These are phyloP conservation scores for Zygotorulaspora chibaensis DNA, from an alignment of 805 yeast species.

Conservation along the genomic window DNA sequence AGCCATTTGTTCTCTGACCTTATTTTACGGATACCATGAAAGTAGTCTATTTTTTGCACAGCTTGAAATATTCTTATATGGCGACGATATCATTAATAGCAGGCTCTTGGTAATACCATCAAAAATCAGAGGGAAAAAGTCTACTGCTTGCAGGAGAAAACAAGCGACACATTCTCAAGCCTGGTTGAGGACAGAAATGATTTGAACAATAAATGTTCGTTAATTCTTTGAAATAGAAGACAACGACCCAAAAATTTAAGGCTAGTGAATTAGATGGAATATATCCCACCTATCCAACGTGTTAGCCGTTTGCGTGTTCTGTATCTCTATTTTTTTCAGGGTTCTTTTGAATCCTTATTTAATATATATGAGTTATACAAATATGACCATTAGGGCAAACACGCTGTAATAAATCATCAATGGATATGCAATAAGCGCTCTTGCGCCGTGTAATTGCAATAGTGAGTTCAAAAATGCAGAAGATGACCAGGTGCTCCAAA, in stretches of 20 bases:
- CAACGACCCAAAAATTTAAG: too few species aligned
- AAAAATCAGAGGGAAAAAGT: background rate
- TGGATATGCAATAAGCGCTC: constrained; percentile 91
- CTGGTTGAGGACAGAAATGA: too few species aligned
- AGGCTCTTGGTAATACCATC: too few species aligned
- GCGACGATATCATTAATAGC: too few species aligned
- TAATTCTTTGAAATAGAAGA: too few species aligned
- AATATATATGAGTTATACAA: constrained; percentile 40
- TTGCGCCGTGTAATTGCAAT: constrained; percentile 74
- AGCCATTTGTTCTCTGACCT: background rate
- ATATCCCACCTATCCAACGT: too few species aligned
- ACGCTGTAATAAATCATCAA: constrained; percentile 86
- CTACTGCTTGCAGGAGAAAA: background rate
- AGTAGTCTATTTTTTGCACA: too few species aligned
- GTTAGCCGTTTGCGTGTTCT: too few species aligned
- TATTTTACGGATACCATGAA: background rate
- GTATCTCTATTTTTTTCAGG: background rate
- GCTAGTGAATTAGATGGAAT: too few species aligned
- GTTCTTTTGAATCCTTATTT: background rate
- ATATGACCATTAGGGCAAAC: constrained; percentile 93
- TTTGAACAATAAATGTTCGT: too few species aligned
- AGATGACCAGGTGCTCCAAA: constrained; percentile 91
- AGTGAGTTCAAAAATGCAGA: constrained; percentile 90
- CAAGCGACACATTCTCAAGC: too few species aligned
- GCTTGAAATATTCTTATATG: too few species aligned